These are phyloP conservation scores for Coprinopsis sp. DNA, from an alignment of 768 basidiomycete species.

Conservation along the genomic window DNA sequence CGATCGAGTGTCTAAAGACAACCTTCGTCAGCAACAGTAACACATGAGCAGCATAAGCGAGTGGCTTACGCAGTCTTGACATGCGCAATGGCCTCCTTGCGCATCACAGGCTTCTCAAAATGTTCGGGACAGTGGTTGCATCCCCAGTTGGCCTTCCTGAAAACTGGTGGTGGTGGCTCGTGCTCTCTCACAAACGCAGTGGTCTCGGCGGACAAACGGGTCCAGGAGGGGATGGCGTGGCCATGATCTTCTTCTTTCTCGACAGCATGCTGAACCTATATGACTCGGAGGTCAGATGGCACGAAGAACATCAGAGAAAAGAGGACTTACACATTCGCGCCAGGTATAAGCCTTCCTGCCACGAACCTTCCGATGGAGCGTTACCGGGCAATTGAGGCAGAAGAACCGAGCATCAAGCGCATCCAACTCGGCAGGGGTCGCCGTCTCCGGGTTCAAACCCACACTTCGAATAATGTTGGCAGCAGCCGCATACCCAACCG, in stretches of 20 bases:
- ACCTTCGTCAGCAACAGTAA: background rate
- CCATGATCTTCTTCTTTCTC: constrained; percentile 8
- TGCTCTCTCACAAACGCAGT: constrained; percentile 3
- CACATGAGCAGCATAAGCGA: background rate
- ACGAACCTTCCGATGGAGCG: constrained; percentile 4
- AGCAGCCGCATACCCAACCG: constrained; percentile 9
- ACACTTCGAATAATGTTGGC: constrained; percentile 2
- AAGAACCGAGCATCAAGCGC: constrained; percentile 8
- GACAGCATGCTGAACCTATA: constrained; percentile 8
- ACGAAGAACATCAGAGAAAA: background rate
- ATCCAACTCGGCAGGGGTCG: constrained; percentile 6
- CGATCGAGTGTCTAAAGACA: constrained; percentile 4
- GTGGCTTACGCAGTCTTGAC: constrained; percentile 4
- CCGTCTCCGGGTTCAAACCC: constrained; percentile 8
- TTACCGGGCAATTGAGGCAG: constrained; percentile 9
- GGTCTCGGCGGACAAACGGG: constrained; percentile 5
- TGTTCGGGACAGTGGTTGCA: constrained; percentile 12
- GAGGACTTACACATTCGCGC: constrained; percentile 11
- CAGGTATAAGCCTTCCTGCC: constrained; percentile 11
- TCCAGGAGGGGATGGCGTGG: constrained; percentile 6
- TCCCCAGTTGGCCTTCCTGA: constrained; percentile 5
- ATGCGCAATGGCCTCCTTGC: constrained; percentile 4
- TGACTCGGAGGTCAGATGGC: background rate
- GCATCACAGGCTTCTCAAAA: background rate
- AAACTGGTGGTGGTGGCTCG: constrained; percentile 1